Conservation (phyloP, 371 early-diverging fungal genomes). For the Mucor irregularis region DNA sequence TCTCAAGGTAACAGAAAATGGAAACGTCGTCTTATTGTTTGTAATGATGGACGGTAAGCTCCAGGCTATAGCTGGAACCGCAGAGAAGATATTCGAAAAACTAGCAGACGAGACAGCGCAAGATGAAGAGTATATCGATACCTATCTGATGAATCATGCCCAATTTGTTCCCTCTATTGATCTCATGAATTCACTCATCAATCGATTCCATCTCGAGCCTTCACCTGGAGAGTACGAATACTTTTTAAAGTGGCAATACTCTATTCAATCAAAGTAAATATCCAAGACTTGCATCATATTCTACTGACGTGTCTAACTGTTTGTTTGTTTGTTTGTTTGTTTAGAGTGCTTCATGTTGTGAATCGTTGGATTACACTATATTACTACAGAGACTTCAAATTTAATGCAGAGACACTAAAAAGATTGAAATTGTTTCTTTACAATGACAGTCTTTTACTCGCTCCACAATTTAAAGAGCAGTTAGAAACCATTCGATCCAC, state of each 20-base stretch:
- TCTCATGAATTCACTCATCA: conserved; percentile 52
- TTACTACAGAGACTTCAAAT: conserved; percentile 59
- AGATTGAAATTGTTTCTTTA: conserved; percentile 11
- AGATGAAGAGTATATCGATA: conserved; percentile 67
- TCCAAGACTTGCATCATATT: background rate
- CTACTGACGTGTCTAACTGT: background rate
- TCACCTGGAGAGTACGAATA: conserved; percentile 49
- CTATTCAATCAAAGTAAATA: conserved; percentile 58
- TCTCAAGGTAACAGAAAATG: conserved; percentile 43
- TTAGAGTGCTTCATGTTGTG: conserved; percentile 60
- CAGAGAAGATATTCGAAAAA: conserved; percentile 54
- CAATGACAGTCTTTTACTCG: background rate
- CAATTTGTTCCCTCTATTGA: conserved; percentile 58
- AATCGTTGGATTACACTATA: conserved; percentile 64
- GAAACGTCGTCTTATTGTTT: conserved; percentile 47
- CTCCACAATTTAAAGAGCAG: conserved; percentile 2
- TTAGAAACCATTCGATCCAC: conserved; percentile 1
- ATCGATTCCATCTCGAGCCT: conserved; percentile 52
- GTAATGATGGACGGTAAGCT: conserved; percentile 50
- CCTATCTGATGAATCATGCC: conserved; percentile 54
- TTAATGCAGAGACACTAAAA: conserved; percentile 30
- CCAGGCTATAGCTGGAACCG: conserved; percentile 60
- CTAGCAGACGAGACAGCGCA: conserved; percentile 62
- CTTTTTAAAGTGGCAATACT: conserved; percentile 53
- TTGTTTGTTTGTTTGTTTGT: background rate